phyloP scores from a whole-genome alignment of 1,284 basidiomycete genomes.

The Neolentinus lepideus region DNA sequence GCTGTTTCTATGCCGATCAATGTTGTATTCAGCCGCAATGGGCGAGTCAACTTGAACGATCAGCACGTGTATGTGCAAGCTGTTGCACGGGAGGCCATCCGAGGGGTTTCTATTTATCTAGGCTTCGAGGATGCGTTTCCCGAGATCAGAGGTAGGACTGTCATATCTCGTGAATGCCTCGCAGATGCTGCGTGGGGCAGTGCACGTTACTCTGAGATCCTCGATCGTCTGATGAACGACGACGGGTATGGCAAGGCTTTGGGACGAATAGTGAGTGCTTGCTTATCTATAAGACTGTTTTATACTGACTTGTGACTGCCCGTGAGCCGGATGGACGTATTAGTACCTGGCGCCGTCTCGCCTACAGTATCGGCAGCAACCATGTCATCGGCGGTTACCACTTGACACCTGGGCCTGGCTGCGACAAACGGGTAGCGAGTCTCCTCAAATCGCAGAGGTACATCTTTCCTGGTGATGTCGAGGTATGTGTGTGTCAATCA shows the following conservation, averaged over 20 bases:
- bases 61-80: background rate
- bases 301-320: background rate
- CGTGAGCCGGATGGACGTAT: background rate
- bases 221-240: background rate
- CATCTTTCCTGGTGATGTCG: background rate
- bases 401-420: background rate
- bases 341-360: background rate
- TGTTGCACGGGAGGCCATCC: background rate
- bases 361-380: background rate
- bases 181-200: background rate
- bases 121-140: background rate
- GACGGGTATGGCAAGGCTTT: background rate
- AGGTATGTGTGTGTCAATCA: background rate
- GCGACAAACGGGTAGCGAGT: background rate
- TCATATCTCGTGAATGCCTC: background rate
- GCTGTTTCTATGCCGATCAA: background rate
- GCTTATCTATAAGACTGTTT: background rate
- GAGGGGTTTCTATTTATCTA: background rate
- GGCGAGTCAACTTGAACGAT: background rate
- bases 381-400: background rate
- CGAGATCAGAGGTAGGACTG: background rate
- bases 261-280: background rate
- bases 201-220: background rate
- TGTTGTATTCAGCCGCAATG: background rate
- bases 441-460: background rate